A percentile compares a stretch with the other conserved stretches of the same genome.
These are phyloP conservation scores for Trichoderma semiorbis DNA, from an alignment of 2,329 filamentous ascomycete species.

Conservation along the genomic window DNA sequence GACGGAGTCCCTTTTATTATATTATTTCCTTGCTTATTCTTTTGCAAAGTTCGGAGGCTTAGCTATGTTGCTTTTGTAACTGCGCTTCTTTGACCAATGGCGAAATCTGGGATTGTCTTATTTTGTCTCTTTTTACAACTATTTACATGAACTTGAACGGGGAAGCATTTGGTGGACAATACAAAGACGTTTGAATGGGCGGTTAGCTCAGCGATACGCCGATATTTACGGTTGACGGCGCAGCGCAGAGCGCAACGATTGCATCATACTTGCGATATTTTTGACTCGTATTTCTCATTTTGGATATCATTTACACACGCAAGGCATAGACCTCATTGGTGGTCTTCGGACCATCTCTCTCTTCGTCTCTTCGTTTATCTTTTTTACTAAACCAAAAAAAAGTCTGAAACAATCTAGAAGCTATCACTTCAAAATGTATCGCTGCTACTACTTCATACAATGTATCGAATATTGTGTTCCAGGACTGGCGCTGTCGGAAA, in stretches of 20 bases:
- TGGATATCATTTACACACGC: constrained; percentile 15
- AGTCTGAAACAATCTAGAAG: background rate
- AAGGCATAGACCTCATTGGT: background rate
- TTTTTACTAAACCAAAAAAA: background rate
- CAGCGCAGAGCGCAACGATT: constrained; percentile 9
- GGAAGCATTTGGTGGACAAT: constrained; percentile 4
- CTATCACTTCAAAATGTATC: constrained; percentile 4
- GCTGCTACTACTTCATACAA: constrained; percentile 8
- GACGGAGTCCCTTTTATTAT: background rate
- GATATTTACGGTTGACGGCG: constrained; percentile 5
- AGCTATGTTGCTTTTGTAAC: background rate
- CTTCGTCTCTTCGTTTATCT: background rate
- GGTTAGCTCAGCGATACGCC: background rate
- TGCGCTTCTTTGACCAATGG: background rate
- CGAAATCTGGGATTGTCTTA: background rate
- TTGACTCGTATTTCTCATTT: constrained; percentile 1
- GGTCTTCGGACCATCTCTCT: background rate
- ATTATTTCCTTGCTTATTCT: background rate
- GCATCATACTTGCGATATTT: constrained; percentile 13
- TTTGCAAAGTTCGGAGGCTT: background rate
- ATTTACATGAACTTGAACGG: constrained; percentile 7
- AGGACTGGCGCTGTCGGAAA: constrained; percentile 17
- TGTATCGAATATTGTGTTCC: constrained; percentile 10
- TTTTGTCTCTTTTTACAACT: constrained; percentile 3
- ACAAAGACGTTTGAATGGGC: constrained; percentile 10